A percentile compares a stretch with the other conserved stretches of the same genome.
Conservation (phyloP, 179 eudicot genomes). For the Carnegiea gigantea region DNA sequence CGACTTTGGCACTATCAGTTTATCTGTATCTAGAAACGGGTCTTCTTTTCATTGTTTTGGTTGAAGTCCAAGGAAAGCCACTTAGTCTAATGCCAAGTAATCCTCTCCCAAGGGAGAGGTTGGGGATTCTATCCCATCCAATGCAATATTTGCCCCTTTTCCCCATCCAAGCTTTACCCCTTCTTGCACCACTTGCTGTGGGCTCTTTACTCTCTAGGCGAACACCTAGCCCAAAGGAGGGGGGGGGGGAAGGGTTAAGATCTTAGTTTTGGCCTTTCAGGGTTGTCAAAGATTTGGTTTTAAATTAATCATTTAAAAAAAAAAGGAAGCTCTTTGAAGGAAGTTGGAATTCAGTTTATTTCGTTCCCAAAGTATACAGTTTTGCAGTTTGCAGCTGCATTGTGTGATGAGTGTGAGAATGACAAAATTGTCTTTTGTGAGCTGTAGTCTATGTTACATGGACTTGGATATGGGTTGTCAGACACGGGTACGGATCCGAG, state of each 20-base stretch:
- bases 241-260: too few species aligned
- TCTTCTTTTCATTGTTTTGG: too few species aligned
- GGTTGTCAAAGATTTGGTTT: background rate
- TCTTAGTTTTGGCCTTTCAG: too few species aligned
- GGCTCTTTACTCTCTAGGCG: background rate
- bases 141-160: background rate
- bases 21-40: too few species aligned
- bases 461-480: too few species aligned
- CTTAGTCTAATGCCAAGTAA: background rate
- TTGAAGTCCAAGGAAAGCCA: background rate
- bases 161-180: background rate
- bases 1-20: too few species aligned
- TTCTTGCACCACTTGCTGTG: background rate
- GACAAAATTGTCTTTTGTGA: too few species aligned
- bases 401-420: background rate
- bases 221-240: background rate
- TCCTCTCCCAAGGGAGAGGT: background rate
- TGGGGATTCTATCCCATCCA: background rate
- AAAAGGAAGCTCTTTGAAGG: background rate
- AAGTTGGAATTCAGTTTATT: background rate
- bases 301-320: too few species aligned
- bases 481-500: too few species aligned
- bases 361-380: too few species aligned
- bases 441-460: background rate
- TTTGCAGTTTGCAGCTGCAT: background rate